phyloP scores from a whole-genome alignment of 108 stramenopile species.

The Epithemia pelagica region DNA sequence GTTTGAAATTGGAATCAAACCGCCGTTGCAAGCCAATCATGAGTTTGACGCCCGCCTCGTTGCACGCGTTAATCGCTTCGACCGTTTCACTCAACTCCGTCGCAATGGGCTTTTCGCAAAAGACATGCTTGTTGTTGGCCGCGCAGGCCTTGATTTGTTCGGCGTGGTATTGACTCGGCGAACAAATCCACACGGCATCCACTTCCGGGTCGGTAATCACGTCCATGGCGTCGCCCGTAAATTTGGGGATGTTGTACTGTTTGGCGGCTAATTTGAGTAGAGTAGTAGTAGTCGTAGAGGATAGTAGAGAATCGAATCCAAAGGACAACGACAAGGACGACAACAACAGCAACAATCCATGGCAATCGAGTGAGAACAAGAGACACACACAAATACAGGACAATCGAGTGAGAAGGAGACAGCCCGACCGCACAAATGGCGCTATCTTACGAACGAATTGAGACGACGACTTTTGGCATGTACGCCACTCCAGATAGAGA shows the following conservation, averaged over 20 bases:
- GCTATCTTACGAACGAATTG: no score
- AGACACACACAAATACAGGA: no score
- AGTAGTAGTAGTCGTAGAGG: background rate
- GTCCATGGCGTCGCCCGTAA: slow-evolving; percentile 82
- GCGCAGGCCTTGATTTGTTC: slow-evolving; percentile 91
- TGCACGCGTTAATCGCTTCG: slow-evolving; percentile 91
- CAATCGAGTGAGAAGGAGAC: no score
- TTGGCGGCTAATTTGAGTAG: slow-evolving; percentile 45
- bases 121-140: slow-evolving; percentile 89
- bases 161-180: slow-evolving; percentile 87
- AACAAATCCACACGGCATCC: slow-evolving; percentile 97
- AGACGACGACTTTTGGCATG: no score
- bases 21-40: slow-evolving; percentile 94
- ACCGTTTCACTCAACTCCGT: slow-evolving; percentile 92
- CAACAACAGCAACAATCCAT: no score
- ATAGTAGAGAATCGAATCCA: no score
- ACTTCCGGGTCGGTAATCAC: slow-evolving; percentile 92
- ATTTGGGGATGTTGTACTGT: slow-evolving; percentile 80
- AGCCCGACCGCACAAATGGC: no score
- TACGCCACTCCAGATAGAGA: no score
- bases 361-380: no score
- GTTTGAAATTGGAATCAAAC: slow-evolving; percentile 92
- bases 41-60: slow-evolving; percentile 85
- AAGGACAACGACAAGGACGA: slow-evolving; percentile 1
- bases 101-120: slow-evolving; percentile 95